Percentiles rank a stretch among this genome's conserved stretches.
These are phyloP conservation scores for Theobroma cacao DNA, from an alignment of 345 rosid genomes.

Conservation along the genomic window DNA sequence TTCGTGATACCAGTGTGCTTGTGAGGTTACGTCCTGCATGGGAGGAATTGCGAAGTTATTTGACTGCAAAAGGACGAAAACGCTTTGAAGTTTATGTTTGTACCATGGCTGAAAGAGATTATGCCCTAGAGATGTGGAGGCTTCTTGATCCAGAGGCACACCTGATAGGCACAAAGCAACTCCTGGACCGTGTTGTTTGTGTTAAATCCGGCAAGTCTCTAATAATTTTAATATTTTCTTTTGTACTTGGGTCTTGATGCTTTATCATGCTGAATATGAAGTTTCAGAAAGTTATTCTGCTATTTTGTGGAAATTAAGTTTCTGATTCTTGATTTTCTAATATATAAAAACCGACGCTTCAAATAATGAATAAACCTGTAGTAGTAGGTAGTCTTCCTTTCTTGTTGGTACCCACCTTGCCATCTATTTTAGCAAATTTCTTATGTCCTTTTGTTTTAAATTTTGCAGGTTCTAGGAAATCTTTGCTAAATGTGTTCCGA, in stretches of 20 bases:
- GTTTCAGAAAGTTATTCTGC: conserved; percentile 7
- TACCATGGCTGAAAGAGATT: conserved; percentile 99
- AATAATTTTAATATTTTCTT: neutral
- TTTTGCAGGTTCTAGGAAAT: conserved; percentile 71
- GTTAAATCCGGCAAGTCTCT: conserved; percentile 79
- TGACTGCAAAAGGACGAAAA: conserved; percentile 91
- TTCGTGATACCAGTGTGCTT: conserved; percentile 98
- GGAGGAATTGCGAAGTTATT: conserved; percentile 92
- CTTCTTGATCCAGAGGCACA: conserved; percentile 92
- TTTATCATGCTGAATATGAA: neutral
- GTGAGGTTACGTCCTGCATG: conserved; percentile 98
- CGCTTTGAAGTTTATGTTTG: conserved; percentile 99
- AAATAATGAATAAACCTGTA: neutral
- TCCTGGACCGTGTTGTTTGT: conserved; percentile 76
- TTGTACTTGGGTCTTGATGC: neutral
- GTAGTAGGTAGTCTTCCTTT: neutral
- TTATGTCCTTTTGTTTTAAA: conserved; percentile 16
- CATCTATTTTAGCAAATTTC: neutral
- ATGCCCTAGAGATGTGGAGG: conserved; percentile 99
- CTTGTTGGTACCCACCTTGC: neutral
- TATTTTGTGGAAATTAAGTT: conserved; percentile 9
- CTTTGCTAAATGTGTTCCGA: conserved; percentile 78
- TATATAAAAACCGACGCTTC: neutral
- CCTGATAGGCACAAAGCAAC: conserved; percentile 73
- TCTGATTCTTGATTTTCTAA: conserved; percentile 8